These are phyloP conservation scores for Pezicula carpinea DNA, from an alignment of 2,329 filamentous ascomycete species.

Conservation along the genomic window DNA sequence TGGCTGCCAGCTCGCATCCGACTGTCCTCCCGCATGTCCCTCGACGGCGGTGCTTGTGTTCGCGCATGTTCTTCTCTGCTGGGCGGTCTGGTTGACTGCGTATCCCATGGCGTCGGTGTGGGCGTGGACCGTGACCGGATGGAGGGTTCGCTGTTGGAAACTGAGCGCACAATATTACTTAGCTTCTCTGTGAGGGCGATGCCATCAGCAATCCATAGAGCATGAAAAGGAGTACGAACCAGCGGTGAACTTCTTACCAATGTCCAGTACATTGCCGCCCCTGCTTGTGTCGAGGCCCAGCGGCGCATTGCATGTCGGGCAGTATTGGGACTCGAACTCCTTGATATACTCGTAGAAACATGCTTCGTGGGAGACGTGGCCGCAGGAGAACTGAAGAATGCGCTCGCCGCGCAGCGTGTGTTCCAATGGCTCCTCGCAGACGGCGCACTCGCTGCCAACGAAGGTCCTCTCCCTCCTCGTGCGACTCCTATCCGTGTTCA, in stretches of 20 bases:
- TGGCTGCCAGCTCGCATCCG: slow-evolving; percentile 20
- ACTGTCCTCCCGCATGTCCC: slow-evolving; percentile 34
- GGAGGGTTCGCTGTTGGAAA: slow-evolving; percentile 57
- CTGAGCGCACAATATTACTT: slow-evolving; percentile 84
- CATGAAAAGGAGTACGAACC: slow-evolving; percentile 25
- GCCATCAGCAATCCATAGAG: slow-evolving; percentile 19
- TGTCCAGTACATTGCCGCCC: slow-evolving; percentile 86
- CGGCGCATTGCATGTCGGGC: slow-evolving; percentile 88
- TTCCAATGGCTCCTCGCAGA: slow-evolving; percentile 94
- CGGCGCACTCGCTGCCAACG: slow-evolving; percentile 88
- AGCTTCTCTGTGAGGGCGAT: slow-evolving; percentile 69
- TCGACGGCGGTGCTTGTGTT: slow-evolving; percentile 26
- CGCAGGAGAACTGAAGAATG: slow-evolving; percentile 91
- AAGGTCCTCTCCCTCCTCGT: slow-evolving; percentile 88
- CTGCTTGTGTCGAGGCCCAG: slow-evolving; percentile 87
- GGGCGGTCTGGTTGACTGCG: slow-evolving; percentile 48
- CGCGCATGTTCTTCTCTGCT: slow-evolving; percentile 38
- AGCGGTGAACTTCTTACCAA: slow-evolving; percentile 54
- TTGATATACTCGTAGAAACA: slow-evolving; percentile 99
- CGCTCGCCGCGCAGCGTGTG: slow-evolving; percentile 92
- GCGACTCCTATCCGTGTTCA: slow-evolving; percentile 73
- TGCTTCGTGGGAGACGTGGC: slow-evolving; percentile 95
- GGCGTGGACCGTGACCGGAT: slow-evolving; percentile 40
- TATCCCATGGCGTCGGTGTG: slow-evolving; percentile 66
- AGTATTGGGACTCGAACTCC: slow-evolving; percentile 90